Evolutionary conservation across 108 stramenopile species (phyloP), one percentile per base, ranked within the genome.

Genomic region (Cyclotella cryptica): DNA sequence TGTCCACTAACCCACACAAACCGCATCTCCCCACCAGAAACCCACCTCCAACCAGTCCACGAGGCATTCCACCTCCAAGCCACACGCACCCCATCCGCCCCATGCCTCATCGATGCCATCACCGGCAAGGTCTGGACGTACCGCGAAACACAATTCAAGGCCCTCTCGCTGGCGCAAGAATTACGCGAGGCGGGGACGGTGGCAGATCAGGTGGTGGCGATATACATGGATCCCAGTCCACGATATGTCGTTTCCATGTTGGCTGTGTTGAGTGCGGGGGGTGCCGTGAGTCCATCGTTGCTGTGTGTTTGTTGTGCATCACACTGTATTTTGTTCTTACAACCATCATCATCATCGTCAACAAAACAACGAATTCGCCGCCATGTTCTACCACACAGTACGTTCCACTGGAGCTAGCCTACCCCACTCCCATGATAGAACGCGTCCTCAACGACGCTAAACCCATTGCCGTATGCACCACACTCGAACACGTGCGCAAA

Each of bases 371-470:
- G n/a, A n/a, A n/a, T 6, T 60, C 5, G 13, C 17, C 10, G 52
- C n/a, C 19, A 11, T 40, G n/a, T 77, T 60, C 43, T 45, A 13
- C 41, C 40, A 21, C 42, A 42, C 1, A 81, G 19, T 93, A 91
- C 83, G 87, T 90, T 84, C 89, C 90, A 15, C 66, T 93, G 19
- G 92, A 91, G 46, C 57, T 89, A 57, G 92, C 83, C n/a, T 93
- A 93, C 64, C 92, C 92, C 35, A 88, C 81, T 29, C 79, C 72
- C 17, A 69, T 93, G 64, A 71, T 93, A 60, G 81, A 85, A 71
- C 68, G 86, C 3, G 92, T 88, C 39, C 46, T 93, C 10, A 43
- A 68, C 39, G 80, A 88, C 18, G 78, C 84, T 18, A 67, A 84
- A 27, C 78, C 89, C 18, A 74, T 74, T 11, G 87, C 87, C 0